Evolutionary conservation across 2,329 filamentous ascomycete species (phyloP).

Genomic region (Phaeosphaeria sp.): DNA sequence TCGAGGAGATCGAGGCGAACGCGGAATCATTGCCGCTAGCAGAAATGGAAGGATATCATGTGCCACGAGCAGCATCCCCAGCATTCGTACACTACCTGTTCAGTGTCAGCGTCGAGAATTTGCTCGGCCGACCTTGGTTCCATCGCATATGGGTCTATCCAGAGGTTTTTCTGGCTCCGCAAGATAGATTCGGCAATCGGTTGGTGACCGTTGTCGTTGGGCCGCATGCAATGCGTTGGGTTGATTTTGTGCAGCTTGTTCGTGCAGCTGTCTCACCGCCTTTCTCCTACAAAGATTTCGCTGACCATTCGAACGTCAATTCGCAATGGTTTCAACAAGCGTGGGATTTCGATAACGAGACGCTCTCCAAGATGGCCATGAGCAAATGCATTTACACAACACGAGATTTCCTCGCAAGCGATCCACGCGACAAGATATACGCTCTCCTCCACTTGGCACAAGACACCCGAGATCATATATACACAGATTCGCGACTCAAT

Average conservation of each 20-base stretch:
- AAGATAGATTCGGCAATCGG: neutral
- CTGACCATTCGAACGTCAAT: neutral
- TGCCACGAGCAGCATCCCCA: neutral
- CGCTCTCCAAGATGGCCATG: neutral
- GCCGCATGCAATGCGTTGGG: neutral
- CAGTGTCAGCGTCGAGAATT: neutral
- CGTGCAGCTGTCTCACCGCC: neutral
- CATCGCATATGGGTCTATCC: neutral
- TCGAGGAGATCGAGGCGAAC: neutral
- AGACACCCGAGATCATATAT: neutral
- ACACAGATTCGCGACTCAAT: neutral
- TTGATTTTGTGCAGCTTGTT: neutral
- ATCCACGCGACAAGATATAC: neutral
- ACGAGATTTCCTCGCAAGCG: neutral
- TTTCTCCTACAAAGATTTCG: neutral
- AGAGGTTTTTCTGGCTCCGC: neutral
- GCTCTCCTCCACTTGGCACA: neutral
- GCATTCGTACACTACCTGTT: neutral
- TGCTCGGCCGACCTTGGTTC: neutral
- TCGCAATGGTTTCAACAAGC: neutral
- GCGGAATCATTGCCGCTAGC: neutral
- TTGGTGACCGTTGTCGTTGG: neutral
- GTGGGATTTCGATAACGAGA: neutral
- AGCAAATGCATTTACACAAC: neutral
- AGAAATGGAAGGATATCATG: neutral